Conservation (phyloP, 1,284 basidiomycete species). For the Malassezia sympodialis region DNA sequence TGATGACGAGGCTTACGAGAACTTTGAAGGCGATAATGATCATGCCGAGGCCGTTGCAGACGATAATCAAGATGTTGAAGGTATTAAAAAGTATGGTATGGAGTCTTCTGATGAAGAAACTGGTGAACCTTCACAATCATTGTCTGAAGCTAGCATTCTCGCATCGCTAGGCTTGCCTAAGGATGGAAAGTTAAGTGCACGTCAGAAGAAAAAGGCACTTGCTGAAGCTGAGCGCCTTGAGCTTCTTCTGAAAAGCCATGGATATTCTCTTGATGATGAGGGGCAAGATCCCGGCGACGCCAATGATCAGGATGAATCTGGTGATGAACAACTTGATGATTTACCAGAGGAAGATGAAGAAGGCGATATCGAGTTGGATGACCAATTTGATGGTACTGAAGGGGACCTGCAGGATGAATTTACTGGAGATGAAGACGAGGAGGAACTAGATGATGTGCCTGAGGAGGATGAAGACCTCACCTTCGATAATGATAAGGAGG, state of each 20-base stretch:
- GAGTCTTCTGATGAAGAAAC: slow-evolving; percentile 3
- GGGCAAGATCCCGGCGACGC: slow-evolving; percentile 17
- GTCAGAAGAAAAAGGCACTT: slow-evolving; percentile 42
- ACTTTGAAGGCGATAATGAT: slow-evolving; percentile 14
- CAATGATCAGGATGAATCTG: slow-evolving; percentile 14
- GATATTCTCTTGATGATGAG: slow-evolving; percentile 34
- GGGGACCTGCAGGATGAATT: slow-evolving; percentile 21
- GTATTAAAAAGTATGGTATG: slow-evolving; percentile 22
- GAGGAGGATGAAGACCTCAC: slow-evolving; percentile 8
- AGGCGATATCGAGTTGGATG: slow-evolving; percentile 14
- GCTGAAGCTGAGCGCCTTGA: slow-evolving; percentile 46
- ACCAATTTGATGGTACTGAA: slow-evolving; percentile 11
- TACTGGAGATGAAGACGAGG: slow-evolving; percentile 26
- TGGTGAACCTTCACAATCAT: neutral
- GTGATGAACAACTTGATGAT: slow-evolving; percentile 22
- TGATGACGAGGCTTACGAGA: slow-evolving; percentile 12
- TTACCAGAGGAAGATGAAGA: slow-evolving; percentile 25
- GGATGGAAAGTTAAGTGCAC: slow-evolving; percentile 32
- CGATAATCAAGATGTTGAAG: slow-evolving; percentile 17
- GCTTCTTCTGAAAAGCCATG: slow-evolving; percentile 41
- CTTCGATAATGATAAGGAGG: slow-evolving; percentile 11
- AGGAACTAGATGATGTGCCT: slow-evolving; percentile 48
- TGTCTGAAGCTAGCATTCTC: slow-evolving; percentile 11
- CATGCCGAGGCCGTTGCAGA: slow-evolving; percentile 20
- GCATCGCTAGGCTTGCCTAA: slow-evolving; percentile 28